phyloP scores from a whole-genome alignment of 306 rosid genomes.

The Ochetophila trinervis region DNA sequence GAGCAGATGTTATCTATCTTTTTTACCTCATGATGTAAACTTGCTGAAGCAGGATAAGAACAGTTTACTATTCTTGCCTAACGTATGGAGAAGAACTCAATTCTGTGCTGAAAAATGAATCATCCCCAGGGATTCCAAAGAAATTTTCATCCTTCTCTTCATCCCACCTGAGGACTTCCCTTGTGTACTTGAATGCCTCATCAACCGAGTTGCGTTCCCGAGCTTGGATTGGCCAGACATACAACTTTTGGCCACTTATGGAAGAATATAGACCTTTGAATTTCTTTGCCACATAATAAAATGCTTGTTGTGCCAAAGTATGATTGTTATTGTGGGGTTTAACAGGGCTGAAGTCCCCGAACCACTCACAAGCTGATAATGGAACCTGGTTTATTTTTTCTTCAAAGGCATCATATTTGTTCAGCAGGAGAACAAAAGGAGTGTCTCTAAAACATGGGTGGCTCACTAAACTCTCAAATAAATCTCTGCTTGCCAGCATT shows the following conservation, averaged over 20 bases:
- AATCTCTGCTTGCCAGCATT: slow-evolving; percentile 68
- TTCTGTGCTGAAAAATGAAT: slow-evolving; percentile 77
- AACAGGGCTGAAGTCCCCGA: slow-evolving; percentile 68
- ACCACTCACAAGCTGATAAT: slow-evolving; percentile 80
- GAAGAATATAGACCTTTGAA: slow-evolving; percentile 75
- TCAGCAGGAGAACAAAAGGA: slow-evolving; percentile 70
- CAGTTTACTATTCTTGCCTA: slow-evolving; percentile 50
- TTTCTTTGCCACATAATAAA: slow-evolving; percentile 67
- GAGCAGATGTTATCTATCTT: background rate
- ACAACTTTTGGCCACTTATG: slow-evolving; percentile 61
- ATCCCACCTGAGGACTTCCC: slow-evolving; percentile 84
- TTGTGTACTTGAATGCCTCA: slow-evolving; percentile 65
- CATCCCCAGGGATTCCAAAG: slow-evolving; percentile 51
- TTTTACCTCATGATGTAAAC: slow-evolving; percentile 12
- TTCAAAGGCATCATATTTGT: slow-evolving; percentile 76
- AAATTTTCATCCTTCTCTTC: slow-evolving; percentile 68
- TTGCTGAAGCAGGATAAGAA: slow-evolving; percentile 12
- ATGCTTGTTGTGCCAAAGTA: slow-evolving; percentile 75
- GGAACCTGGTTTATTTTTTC: slow-evolving; percentile 65
- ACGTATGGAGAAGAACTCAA: slow-evolving; percentile 54
- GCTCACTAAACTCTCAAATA: slow-evolving; percentile 71
- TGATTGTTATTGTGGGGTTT: slow-evolving; percentile 60
- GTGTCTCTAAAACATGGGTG: slow-evolving; percentile 71
- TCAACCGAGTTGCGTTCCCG: slow-evolving; percentile 65
- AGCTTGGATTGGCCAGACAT: slow-evolving; percentile 64